These are phyloP conservation scores for Salix exigua DNA, from an alignment of 345 rosid species.

Conservation along the genomic window DNA sequence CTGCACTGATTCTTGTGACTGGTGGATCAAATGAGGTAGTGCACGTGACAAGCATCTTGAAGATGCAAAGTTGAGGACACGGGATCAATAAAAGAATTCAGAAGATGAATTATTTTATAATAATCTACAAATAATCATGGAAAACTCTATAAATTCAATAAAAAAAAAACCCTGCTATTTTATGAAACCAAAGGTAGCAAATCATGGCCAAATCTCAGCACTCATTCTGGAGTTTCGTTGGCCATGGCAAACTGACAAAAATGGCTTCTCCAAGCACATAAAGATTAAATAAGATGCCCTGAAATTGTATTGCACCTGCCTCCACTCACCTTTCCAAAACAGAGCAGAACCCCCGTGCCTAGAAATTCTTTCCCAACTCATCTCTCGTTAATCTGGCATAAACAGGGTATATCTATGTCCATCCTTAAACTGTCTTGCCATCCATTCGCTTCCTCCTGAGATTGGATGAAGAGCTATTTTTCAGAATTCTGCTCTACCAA, in stretches of 20 bases:
- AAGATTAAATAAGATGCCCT: constrained; percentile 30
- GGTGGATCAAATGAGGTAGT: not conserved
- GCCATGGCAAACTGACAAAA: constrained; percentile 25
- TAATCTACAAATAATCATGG: not conserved
- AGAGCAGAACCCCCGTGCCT: constrained; percentile 21
- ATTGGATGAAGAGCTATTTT: constrained; percentile 19
- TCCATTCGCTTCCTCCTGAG: constrained; percentile 30
- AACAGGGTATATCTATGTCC: constrained; percentile 11
- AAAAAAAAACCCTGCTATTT: not conserved
- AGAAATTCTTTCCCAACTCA: constrained; percentile 1
- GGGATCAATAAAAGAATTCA: not conserved
- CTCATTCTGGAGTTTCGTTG: constrained; percentile 22
- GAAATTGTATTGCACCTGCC: constrained; percentile 1
- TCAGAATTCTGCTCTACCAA: constrained; percentile 69
- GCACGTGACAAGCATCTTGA: not conserved
- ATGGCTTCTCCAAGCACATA: constrained; percentile 21
- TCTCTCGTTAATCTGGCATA: constrained; percentile 16
- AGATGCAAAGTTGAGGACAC: not conserved
- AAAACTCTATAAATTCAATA: not conserved
- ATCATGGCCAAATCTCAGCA: constrained; percentile 14
- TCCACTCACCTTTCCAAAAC: constrained; percentile 20
- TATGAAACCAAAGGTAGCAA: constrained; percentile 9
- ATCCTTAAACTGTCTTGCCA: not conserved
- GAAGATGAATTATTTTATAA: not conserved
- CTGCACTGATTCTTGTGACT: not conserved